Base-by-base conservation (phyloP, 179 eudicot genomes). In the Spergularia azorica region DNA sequence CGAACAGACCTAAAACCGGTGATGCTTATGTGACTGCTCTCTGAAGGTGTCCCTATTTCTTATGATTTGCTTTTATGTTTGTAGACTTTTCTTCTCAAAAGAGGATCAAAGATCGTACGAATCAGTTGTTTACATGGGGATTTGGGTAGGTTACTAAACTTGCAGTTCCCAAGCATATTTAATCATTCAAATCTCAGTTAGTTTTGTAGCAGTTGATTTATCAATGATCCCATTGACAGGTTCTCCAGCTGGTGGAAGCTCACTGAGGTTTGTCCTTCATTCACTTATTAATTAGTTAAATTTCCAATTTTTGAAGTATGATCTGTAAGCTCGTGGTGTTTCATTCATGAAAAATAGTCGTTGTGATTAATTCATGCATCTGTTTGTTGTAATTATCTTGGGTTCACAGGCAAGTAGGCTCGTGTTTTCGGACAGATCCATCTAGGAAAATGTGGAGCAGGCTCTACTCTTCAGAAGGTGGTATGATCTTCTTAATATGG, bases 381-480 rank as follows among this genome's bases (percentile, higher is more conserved):
- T 12, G 12, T 18, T 17, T 52, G 50, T 38, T 77, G 38, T 71
- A 9, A 71, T 71, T 41, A 39, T 72, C 50, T 38, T 75, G 63
- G 56, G 2, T 73, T 48, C 63, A 63, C 84, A 86, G 90, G 79
- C 69, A 76, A 75, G 76, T 64, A 48, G 76, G 81, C 48, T 59
- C 84, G 11, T 72, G 71, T 74, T 75, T 79, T 69, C 82, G 50
- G 64, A 63, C 63, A 54, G 79, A 78, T 73, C 63, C 79, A 26
- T 75, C 81, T 17, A 68, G 50, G 58, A 80, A 76, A 18, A 61
- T 60, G 62, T 70, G 74, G 78, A 80, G 71, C 21, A 81, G 90
- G 78, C 81, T 82, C 68, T 89, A 80, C 82, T 86, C 90, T 74
- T 87, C 92, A 48, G 89, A 86, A 36, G 84, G 79, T 78, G 86